phyloP scores from a whole-genome alignment of 768 basidiomycete genomes.

The Chalciporus pseudorubinellus region DNA sequence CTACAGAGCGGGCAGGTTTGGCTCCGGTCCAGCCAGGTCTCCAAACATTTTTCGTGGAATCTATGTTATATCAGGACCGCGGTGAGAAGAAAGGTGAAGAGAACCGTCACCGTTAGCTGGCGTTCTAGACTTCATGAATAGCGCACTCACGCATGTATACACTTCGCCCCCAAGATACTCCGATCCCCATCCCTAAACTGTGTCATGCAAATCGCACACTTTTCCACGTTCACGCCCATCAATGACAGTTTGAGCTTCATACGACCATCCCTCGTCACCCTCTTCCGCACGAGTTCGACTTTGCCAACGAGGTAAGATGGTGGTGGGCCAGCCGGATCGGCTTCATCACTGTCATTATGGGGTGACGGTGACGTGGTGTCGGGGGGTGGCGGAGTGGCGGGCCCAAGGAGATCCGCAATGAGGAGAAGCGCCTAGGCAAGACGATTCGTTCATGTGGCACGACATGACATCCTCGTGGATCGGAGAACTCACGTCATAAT shows the following conservation, averaged over 20 bases:
- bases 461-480: conserved; percentile 21
- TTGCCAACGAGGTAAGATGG: conserved; percentile 35
- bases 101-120: too few relatives aligned
- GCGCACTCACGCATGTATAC: conserved; percentile 58
- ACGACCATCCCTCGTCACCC: conserved; percentile 61
- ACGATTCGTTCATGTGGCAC: conserved; percentile 20
- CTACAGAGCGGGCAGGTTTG: conserved; percentile 68
- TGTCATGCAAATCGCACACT: conserved; percentile 71
- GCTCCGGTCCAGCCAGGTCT: conserved; percentile 58
- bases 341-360: conserved; percentile 7
- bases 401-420: conserved; percentile 61
- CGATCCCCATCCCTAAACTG: conserved; percentile 62
- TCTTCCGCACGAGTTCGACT: conserved; percentile 57
- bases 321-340: not conserved
- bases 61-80: conserved; percentile 26
- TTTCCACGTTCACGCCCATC: conserved; percentile 60
- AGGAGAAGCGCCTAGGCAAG: conserved; percentile 52
- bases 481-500: conserved; percentile 61
- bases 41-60: conserved; percentile 64
- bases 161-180: conserved; percentile 54
- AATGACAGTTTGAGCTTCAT: conserved; percentile 68
- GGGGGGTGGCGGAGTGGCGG: conserved; percentile 33
- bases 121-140: too few relatives aligned
- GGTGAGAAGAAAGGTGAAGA: too few relatives aligned
- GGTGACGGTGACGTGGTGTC: not conserved